phyloP scores from a whole-genome alignment of 2,329 filamentous ascomycete genomes.

The Pestalotiopsis sp. region DNA sequence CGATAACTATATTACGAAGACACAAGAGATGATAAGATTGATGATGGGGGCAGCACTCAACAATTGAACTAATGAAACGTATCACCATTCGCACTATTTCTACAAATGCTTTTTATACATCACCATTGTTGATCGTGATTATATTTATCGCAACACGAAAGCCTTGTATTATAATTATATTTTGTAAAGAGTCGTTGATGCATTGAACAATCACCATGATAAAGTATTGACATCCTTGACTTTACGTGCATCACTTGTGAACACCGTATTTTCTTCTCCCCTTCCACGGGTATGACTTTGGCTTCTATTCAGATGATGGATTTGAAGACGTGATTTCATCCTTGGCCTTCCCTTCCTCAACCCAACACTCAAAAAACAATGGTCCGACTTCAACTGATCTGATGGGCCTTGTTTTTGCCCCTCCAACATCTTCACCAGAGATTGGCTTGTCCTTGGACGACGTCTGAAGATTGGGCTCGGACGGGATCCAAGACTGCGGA shows the following conservation, averaged over 20 bases:
- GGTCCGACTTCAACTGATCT: slow-evolving; percentile 59
- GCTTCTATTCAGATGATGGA: not conserved
- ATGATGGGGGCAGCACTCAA: not conserved
- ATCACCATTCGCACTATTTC: not conserved
- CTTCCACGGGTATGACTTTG: not conserved
- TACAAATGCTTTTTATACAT: not conserved
- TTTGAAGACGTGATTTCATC: slow-evolving; percentile 8
- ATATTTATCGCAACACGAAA: not conserved
- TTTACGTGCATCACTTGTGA: not conserved
- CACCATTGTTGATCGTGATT: not conserved
- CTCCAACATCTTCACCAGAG: slow-evolving; percentile 36
- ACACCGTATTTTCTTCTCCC: not conserved
- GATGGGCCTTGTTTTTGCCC: slow-evolving; percentile 48
- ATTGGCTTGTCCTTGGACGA: slow-evolving; percentile 30
- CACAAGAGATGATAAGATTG: not conserved
- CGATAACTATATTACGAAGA: not conserved
- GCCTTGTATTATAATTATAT: not conserved
- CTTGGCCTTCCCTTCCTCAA: slow-evolving; percentile 58
- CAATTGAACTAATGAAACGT: slow-evolving; percentile 1
- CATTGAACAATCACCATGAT: not conserved
- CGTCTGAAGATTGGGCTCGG: slow-evolving; percentile 48
- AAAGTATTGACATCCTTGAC: too few relatives aligned
- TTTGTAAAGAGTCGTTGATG: not conserved
- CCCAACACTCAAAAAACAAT: slow-evolving; percentile 67
- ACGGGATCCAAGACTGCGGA: slow-evolving; percentile 63